Conservation (phyloP, 768 basidiomycete genomes). For the Amanita inopinata region DNA sequence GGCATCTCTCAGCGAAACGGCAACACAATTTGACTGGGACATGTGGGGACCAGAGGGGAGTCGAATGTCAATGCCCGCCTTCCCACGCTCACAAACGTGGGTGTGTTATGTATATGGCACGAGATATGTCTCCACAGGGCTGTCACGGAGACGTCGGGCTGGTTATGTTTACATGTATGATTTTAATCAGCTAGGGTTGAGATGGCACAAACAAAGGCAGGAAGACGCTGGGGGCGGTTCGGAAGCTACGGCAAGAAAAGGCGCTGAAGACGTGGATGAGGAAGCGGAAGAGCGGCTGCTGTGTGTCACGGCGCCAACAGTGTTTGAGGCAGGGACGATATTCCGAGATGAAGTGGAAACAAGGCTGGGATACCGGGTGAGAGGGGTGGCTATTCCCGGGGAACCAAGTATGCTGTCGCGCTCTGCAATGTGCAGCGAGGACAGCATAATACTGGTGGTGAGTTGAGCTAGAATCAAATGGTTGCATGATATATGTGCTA, state of each 20-base stretch:
- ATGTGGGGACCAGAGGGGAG: conserved; percentile 43
- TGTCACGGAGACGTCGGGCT: conserved; percentile 9
- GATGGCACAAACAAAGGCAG: conserved; percentile 18
- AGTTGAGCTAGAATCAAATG: conserved; percentile 13
- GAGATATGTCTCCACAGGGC: conserved; percentile 24
- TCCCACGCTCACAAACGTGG: conserved; percentile 35
- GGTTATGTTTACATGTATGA: conserved; percentile 34
- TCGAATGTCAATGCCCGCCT: conserved; percentile 27
- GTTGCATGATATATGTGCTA: no score
- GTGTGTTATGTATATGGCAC: conserved; percentile 49
- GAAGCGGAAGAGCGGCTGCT: conserved; percentile 12
- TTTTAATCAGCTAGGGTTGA: conserved; percentile 37
- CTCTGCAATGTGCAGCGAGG: conserved; percentile 46
- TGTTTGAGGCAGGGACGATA: conserved; percentile 20
- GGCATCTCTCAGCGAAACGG: conserved; percentile 9
- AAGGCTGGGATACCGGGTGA: conserved; percentile 35
- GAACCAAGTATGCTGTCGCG: conserved; percentile 13
- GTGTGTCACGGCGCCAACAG: conserved; percentile 15
- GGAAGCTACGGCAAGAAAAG: neutral
- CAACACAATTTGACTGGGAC: conserved; percentile 28
- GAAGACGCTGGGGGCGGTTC: conserved; percentile 6
- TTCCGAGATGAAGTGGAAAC: conserved; percentile 35
- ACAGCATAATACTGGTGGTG: conserved; percentile 41
- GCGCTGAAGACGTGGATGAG: conserved; percentile 8
- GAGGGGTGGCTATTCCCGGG: conserved; percentile 18